Base-by-base conservation (phyloP, 768 basidiomycete species). In the Macrocybe gigantea region DNA sequence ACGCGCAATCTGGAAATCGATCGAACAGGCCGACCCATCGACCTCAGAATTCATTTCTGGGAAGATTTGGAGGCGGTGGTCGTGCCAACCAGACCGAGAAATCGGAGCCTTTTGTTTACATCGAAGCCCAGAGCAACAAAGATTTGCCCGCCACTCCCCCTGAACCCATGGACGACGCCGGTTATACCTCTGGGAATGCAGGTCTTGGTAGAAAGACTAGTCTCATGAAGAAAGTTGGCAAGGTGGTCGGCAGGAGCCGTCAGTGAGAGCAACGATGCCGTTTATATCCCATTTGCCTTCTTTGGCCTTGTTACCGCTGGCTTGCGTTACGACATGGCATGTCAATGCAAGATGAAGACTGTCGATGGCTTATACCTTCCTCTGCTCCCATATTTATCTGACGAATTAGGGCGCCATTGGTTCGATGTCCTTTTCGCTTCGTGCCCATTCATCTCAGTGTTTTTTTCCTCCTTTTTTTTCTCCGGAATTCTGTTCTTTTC, bases 201-300 rank as follows among this genome's bases (percentile, higher is more conserved):
- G 69, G 72, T 15, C 72, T 91, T 1, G 82, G 81, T 40, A 74
- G 88, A 58, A 90, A 82, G 74, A 74, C 84, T 1, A 88, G 86
- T 60, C 67, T 91, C 49, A 76, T 90, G 72, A 85, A 84, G 77
- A 89, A 85, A 62, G 78, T 90, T 47, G 83, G 83, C 53, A 75
- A 78, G 38, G 88, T 75, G 5, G 85, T 88, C 44, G 79, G 83
- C 50, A 78, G 81, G 3, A 70, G 70, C 51, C 69, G 68, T 59
- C 70, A 61, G 57, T 60, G 48, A 53, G 30, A 35, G 22, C 22
- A 22, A 22, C 22, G 22, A 22, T 22, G 22, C 22, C 22, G 22
- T 22, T 22, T 22, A 22, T 22, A 22, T 22, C 22, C 22, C 22
- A 22, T 38, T 38, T 33, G 40, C 52, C 37, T 50, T 53, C 39